Base-by-base conservation (phyloP, 306 rosid species). In the Vigna hirtella region DNA sequence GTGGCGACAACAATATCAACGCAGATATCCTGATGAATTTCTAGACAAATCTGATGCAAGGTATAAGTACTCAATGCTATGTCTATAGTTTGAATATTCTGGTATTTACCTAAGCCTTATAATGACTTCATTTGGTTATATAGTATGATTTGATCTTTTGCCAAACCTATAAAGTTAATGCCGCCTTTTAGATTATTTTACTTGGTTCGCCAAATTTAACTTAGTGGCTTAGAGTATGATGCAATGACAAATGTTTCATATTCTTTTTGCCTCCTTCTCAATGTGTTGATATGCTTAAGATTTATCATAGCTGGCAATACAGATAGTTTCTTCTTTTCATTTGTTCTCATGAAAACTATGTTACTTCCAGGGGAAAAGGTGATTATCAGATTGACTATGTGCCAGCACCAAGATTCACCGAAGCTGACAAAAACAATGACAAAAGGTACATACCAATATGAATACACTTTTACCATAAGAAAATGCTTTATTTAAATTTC, bases 341-440 rank as follows among this genome's bases (percentile, higher is more conserved):
- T 8, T 65, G 28, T 40, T 55, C 24, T 78, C n/a, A 74, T 59
- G 18, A 26, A 52, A 69, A 72, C 59, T 45, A 36, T 80, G 64
- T 67, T 81, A 66, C 77, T 73, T 83, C 61, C 75, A 85, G 87
- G 88, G 86, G 88, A 45, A 93, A 88, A 78, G 97, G 98, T 53
- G 99, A 95, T 64, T 95, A 91, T 86, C 93, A 93, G 68, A 89
- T 90, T 67, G 99, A 95, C 67, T 95, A 88, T 83, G 89, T 77
- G 81, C 98, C 99, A 43, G 99, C 98, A 83, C 93, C 91, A 51
- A 85, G 99, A 74, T 70, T 91, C 83, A 93, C 98, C 11, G 99
- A 91, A 85, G 98, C 99, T 52, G 99, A 95, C 93, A 87, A 90
- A 86, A 86, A 65, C 47, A 93, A 91, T 71, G 98, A 95, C 77